A percentile compares a stretch with the other conserved stretches of the same genome.
These are phyloP conservation scores for Bathelium albidoporum DNA, from an alignment of 495 filamentous ascomycete genomes.

Conservation along the genomic window DNA sequence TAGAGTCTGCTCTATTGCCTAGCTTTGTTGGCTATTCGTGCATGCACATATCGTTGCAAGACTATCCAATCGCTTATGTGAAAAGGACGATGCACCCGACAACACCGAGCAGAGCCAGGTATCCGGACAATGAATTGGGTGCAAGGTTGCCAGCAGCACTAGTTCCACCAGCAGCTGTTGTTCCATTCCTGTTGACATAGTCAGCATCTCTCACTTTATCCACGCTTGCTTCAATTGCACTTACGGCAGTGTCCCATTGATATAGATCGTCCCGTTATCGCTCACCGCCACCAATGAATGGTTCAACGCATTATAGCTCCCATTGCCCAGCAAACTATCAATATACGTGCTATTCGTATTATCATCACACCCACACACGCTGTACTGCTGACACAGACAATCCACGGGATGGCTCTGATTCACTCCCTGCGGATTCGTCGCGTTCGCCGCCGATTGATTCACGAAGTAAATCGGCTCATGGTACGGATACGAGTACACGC, in stretches of 20 bases:
- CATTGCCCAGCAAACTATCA: slow-evolving; percentile 56
- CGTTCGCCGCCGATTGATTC: slow-evolving; percentile 37
- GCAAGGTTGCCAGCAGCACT: background rate
- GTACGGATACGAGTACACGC: slow-evolving; percentile 63
- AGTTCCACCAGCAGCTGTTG: slow-evolving; percentile 9
- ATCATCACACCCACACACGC: slow-evolving; percentile 74
- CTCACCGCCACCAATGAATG: slow-evolving; percentile 58
- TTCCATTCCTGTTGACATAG: slow-evolving; percentile 12
- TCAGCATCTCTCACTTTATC: background rate
- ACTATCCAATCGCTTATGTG: background rate
- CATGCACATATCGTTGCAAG: background rate
- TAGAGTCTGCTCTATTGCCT: too few relatives aligned
- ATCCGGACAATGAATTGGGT: background rate
- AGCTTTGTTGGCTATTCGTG: background rate
- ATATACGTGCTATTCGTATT: slow-evolving; percentile 51
- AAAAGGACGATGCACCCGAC: background rate
- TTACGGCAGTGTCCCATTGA: slow-evolving; percentile 75
- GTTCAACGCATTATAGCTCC: slow-evolving; percentile 48
- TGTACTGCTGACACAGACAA: slow-evolving; percentile 63
- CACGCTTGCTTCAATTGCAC: slow-evolving; percentile 45
- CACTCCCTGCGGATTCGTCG: slow-evolving; percentile 30
- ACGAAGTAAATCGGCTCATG: slow-evolving; percentile 48
- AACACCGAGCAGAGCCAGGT: background rate
- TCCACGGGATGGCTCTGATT: slow-evolving; percentile 63
- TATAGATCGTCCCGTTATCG: slow-evolving; percentile 61